Conservation (phyloP, 768 basidiomycete genomes). For the Kwoniella heveanensis region DNA sequence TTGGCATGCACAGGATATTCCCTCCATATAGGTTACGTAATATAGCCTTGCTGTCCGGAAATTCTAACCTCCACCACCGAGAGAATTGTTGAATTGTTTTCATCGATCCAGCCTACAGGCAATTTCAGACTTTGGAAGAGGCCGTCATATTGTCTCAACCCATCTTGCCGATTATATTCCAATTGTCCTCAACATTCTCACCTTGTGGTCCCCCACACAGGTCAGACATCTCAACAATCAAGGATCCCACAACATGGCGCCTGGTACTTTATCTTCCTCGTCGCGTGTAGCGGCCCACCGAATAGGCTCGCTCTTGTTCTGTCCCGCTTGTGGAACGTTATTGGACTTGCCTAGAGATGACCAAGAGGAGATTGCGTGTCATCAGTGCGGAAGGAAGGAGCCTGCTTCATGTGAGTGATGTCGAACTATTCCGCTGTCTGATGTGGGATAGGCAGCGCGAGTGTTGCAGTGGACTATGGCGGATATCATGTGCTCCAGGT, state of each 20-base stretch:
- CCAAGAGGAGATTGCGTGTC: slow-evolving; percentile 75
- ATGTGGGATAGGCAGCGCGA: no score
- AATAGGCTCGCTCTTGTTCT: slow-evolving; percentile 89
- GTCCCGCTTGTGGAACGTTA: slow-evolving; percentile 87
- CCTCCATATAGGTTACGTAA: not conserved
- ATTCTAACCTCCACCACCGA: slow-evolving; percentile 2
- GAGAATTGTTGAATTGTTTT: slow-evolving; percentile 7
- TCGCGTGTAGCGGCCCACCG: slow-evolving; percentile 20
- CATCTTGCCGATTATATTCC: no score
- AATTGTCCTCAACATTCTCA: no score
- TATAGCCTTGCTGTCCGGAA: no score
- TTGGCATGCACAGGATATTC: no score
- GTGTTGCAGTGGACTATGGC: no score
- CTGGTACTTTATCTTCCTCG: slow-evolving; percentile 2
- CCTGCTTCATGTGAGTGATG: slow-evolving; percentile 77
- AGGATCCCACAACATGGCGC: slow-evolving; percentile 4
- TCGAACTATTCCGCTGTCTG: not conserved
- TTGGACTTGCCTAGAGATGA: slow-evolving; percentile 76
- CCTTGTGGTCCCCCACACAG: no score
- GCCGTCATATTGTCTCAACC: no score
- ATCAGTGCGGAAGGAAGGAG: slow-evolving; percentile 83
- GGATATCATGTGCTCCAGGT: no score
- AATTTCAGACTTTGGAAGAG: no score
- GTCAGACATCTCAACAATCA: not conserved
- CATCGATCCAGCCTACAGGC: no score